Evolutionary conservation across 1,139 yeast species (phyloP).

Genomic region (Hansenula anomala): DNA sequence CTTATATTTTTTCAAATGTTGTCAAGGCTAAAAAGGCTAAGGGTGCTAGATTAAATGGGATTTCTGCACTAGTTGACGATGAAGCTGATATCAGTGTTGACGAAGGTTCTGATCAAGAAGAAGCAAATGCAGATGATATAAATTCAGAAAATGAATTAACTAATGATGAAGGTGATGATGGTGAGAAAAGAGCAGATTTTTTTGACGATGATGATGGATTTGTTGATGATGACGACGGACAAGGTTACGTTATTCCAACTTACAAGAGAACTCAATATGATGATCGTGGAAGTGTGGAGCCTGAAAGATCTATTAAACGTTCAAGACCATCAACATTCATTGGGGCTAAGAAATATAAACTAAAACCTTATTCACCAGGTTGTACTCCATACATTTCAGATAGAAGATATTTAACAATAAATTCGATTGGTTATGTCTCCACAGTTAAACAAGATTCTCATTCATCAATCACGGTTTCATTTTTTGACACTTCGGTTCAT

Average conservation of each 20-base stretch:
- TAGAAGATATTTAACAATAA: slow-evolving; percentile 78
- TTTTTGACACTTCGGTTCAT: slow-evolving; percentile 76
- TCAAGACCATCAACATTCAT: not conserved
- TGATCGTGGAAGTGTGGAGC: slow-evolving; percentile 5
- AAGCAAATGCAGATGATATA: slow-evolving; percentile 26
- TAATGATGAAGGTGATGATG: slow-evolving; percentile 19
- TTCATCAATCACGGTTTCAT: slow-evolving; percentile 76
- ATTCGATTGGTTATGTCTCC: slow-evolving; percentile 79
- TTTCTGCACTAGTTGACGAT: slow-evolving; percentile 11
- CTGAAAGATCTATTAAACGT: not conserved
- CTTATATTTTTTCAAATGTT: slow-evolving; percentile 33
- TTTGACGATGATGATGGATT: slow-evolving; percentile 32
- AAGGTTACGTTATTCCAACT: slow-evolving; percentile 36
- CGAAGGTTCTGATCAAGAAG: slow-evolving; percentile 25
- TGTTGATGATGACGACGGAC: slow-evolving; percentile 54
- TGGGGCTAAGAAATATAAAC: slow-evolving; percentile 10
- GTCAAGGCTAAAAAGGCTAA: slow-evolving; percentile 18
- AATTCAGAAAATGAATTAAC: slow-evolving; percentile 24
- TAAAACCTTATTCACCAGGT: slow-evolving; percentile 57
- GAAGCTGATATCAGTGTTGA: slow-evolving; percentile 21
- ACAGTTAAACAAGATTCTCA: slow-evolving; percentile 58
- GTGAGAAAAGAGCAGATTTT: slow-evolving; percentile 15
- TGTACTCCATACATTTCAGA: slow-evolving; percentile 75
- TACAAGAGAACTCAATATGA: slow-evolving; percentile 15
- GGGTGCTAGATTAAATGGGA: not conserved